Percentiles rank a stretch among this genome's conserved stretches.
Evolutionary conservation across 2,329 filamentous ascomycete genomes (phyloP).

Genomic region (Pezicula neosporulosa): DNA sequence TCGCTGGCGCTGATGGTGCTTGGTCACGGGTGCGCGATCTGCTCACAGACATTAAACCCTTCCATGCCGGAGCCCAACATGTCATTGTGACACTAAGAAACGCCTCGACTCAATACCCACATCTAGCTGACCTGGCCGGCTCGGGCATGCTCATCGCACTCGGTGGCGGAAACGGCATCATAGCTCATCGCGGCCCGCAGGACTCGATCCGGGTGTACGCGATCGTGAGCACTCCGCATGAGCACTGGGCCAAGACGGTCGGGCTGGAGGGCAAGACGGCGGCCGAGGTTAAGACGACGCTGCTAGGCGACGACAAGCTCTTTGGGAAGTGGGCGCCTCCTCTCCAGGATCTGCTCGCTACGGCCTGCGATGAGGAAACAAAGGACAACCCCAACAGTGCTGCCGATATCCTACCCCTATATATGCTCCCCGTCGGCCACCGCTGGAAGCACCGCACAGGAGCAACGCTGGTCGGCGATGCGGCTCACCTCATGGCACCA

Average conservation of each 20-base stretch:
- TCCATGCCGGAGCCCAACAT: constrained; percentile 28
- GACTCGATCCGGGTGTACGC: constrained; percentile 20
- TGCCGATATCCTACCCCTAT: not conserved
- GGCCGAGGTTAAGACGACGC: not conserved
- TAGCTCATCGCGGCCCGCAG: constrained; percentile 20
- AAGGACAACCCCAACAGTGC: not conserved
- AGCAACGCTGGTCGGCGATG: constrained; percentile 43
- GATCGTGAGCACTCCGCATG: not conserved
- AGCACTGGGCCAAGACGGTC: not conserved
- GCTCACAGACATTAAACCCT: constrained; percentile 25
- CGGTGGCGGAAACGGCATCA: constrained; percentile 18
- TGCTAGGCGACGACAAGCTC: no score
- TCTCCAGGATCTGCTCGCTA: constrained; percentile 9
- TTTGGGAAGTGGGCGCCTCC: not conserved
- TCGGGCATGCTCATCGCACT: constrained; percentile 22
- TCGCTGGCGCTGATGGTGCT: constrained; percentile 33
- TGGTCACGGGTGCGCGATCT: constrained; percentile 32
- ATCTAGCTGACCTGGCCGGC: constrained; percentile 18
- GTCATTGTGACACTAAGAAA: constrained; percentile 13
- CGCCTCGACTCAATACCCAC: constrained; percentile 16
- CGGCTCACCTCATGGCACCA: constrained; percentile 42
- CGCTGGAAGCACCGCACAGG: constrained; percentile 19
- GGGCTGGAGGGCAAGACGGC: not conserved
- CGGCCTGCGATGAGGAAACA: constrained; percentile 18
- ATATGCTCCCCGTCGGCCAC: constrained; percentile 4